phyloP scores from a whole-genome alignment of 768 basidiomycete genomes.

The Kwoniella dejecticola region DNA sequence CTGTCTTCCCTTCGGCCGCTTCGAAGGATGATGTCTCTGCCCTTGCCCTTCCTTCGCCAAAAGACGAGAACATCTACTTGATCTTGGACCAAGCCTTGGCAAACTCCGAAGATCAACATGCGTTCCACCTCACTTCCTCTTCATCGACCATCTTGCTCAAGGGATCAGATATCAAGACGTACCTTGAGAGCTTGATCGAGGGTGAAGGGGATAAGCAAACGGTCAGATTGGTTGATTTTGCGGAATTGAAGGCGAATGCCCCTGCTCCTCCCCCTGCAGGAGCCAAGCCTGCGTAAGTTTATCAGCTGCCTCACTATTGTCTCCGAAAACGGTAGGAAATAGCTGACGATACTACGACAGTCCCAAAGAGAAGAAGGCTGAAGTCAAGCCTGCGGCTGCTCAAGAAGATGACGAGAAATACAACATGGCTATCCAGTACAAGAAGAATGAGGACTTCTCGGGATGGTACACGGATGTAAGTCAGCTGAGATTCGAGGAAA shows the following conservation, averaged over 20 bases:
- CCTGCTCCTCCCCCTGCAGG: slow-evolving; percentile 49
- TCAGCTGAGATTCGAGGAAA: neutral
- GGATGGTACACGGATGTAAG: slow-evolving; percentile 89
- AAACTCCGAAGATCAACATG: slow-evolving; percentile 68
- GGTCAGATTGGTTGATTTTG: slow-evolving; percentile 70
- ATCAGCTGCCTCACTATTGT: no score
- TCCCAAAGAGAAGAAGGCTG: slow-evolving; percentile 36
- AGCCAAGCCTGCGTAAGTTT: slow-evolving; percentile 39
- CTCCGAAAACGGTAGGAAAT: no score
- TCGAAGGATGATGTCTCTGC: slow-evolving; percentile 87
- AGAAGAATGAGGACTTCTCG: slow-evolving; percentile 93
- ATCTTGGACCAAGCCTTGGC: slow-evolving; percentile 78
- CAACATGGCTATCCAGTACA: slow-evolving; percentile 89
- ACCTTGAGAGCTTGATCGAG: slow-evolving; percentile 64
- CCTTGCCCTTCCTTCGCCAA: slow-evolving; percentile 64
- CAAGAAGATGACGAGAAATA: slow-evolving; percentile 78
- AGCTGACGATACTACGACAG: neutral
- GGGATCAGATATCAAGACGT: slow-evolving; percentile 72
- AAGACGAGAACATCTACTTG: slow-evolving; percentile 66
- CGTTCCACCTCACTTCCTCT: slow-evolving; percentile 72
- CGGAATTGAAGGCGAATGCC: slow-evolving; percentile 60
- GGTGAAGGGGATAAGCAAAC: slow-evolving; percentile 60
- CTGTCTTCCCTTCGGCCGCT: slow-evolving; percentile 71
- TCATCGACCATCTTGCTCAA: slow-evolving; percentile 74
- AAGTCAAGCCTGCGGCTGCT: slow-evolving; percentile 30